Evolutionary conservation across 2,329 filamentous ascomycete species (phyloP).

Genomic region (Westerdykella ornata): DNA sequence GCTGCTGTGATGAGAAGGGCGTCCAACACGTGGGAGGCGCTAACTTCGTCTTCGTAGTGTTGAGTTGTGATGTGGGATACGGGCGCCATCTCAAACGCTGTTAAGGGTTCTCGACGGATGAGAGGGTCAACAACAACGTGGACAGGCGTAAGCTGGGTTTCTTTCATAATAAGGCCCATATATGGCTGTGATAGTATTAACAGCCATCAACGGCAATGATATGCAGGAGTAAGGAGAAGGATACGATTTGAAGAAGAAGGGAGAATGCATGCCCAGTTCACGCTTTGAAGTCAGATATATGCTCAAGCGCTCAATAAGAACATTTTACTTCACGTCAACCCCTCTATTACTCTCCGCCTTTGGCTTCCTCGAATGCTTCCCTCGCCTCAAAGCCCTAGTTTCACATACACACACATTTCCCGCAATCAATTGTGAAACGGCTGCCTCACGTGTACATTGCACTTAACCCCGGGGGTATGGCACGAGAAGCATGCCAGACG

Average conservation of each 20-base stretch:
- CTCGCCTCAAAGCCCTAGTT: conserved; percentile 39
- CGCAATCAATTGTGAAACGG: conserved; percentile 40
- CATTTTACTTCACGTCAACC: conserved; percentile 1
- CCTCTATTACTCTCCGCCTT: conserved; percentile 15
- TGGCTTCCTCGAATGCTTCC: conserved; percentile 35
- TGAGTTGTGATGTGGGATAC: conserved; percentile 4
- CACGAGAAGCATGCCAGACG: conserved; percentile 42
- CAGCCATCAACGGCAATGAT: no score
- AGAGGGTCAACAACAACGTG: no score
- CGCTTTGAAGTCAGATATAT: background rate
- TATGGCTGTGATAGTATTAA: no score
- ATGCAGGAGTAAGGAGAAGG: no score
- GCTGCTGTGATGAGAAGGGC: conserved; percentile 23
- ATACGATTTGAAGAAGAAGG: no score
- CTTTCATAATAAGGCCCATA: no score
- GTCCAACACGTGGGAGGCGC: conserved; percentile 25
- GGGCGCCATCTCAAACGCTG: no score
- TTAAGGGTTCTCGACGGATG: no score
- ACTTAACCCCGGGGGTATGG: conserved; percentile 43
- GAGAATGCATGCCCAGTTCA: background rate
- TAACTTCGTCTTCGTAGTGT: conserved; percentile 24
- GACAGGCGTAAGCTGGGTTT: no score
- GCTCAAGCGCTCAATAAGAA: background rate
- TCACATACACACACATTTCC: conserved; percentile 38
- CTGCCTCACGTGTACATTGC: conserved; percentile 42